Base-by-base conservation (phyloP, 2,329 filamentous ascomycete genomes). In the Dothideomycetidae sp. region DNA sequence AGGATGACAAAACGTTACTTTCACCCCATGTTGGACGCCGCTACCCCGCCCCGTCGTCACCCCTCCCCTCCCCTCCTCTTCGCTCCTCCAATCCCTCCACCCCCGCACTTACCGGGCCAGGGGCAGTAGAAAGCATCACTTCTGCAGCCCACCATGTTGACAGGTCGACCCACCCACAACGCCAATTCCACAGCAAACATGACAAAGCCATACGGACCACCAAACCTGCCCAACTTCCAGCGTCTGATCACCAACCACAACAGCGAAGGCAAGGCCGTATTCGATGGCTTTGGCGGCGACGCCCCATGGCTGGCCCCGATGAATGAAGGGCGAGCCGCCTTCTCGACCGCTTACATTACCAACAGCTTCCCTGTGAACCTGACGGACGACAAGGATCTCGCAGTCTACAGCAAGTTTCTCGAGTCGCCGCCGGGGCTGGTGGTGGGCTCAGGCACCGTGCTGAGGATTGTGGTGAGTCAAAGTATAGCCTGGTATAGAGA, bases 171-270 rank as follows among this genome's bases (percentile, higher is more conserved):
- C n/a, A n/a, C n/a, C n/a, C n/a, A n/a, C n/a, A n/a, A n/a, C n/a
- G n/a, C n/a, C n/a, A n/a, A n/a, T n/a, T n/a, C n/a, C n/a, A n/a
- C n/a, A n/a, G n/a, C n/a, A n/a, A n/a, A n/a, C n/a, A 12, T 26
- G 21, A n/a, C 21, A 7, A n/a, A 7, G 7, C 21, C 21, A 26
- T 7, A 7, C 21, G n/a, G 7, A 7, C 21, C 21, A 7, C 7
- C 7, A 7, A 26, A 26, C 21, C 21, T 26, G n/a, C 21, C 21
- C n/a, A 7, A n/a, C 21, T 26, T 7, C 41, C 52, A 54, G 41
- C 57, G 58, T 36, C 55, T 51, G 43, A 60, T 60, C 36, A 61
- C 58, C 14, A 55, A 53, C 13, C 57, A 61, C 52, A 51, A 51
- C 42, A 15, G 35, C 18, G 45, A 44, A 16, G 57, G 56, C 36